Evolutionary conservation across 441 rosid species (phyloP), one percentile per base, ranked within the genome.

Genomic region (Erodium moschatum): DNA sequence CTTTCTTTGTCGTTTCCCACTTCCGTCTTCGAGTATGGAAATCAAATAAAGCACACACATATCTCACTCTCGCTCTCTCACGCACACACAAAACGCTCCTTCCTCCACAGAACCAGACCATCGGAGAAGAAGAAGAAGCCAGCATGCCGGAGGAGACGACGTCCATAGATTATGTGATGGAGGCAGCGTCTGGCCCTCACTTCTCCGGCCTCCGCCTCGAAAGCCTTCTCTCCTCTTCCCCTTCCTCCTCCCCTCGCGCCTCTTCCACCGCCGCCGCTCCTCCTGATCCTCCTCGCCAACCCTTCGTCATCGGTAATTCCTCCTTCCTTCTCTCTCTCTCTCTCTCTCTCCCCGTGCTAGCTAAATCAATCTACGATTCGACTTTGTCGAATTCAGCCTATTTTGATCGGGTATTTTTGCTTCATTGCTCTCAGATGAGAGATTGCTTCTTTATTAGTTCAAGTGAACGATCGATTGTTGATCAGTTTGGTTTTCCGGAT

Each of bases 101-200:
- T 40, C 11, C 46, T 40, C 46, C 46, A 6, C 46, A 40, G 46
- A 40, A 40, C 46, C 46, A 40, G 8, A 40, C 6, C 10, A 50
- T 13, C 5, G 18, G 18, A 13, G 56, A 2, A 24, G 27, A 24
- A 24, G 27, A 24, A 13, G 56, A n/a, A 50, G 56, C 46, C 6
- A 40, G 11, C 18, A 83, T 83, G 94, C 82, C 88, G 79, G 91
- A 77, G 77, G 81, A 81, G 58, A 75, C 88, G 20, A 78, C 48
- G 27, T 82, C 87, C 50, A 84, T 91, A 16, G 98, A 91, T 76
- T 88, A 82, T 73, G 96, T 80, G 74, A 93, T 93, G 97, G 98
- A 91, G 86, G 90, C 87, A 76, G 97, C 98, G 4, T 88, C 89
- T 7, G 98, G 98, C 38, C 90, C 95, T 7, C 98, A 93, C 87